These are phyloP conservation scores for Scutellaria galericulata DNA, from an alignment of 257 asterid genomes.

Conservation along the genomic window DNA sequence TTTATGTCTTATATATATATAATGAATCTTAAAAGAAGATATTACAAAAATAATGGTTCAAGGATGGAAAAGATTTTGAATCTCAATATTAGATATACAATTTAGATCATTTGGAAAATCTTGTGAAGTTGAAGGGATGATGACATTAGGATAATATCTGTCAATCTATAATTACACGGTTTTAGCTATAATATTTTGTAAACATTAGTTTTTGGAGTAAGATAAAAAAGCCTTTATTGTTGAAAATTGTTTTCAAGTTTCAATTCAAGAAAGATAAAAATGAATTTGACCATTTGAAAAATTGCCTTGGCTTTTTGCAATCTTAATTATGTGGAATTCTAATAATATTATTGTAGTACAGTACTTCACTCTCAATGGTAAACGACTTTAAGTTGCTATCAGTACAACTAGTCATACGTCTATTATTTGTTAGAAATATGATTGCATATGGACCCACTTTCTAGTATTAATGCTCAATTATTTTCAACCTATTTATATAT, in stretches of 20 bases:
- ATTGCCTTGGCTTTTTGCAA: constrained; percentile 21
- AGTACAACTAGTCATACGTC: constrained; percentile 29
- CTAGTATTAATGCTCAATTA: background rate
- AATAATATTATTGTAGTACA: constrained; percentile 19
- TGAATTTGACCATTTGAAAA: background rate
- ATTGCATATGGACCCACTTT: constrained; percentile 26
- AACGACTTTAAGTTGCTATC: constrained; percentile 31
- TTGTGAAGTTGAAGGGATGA: background rate
- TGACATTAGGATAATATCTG: background rate
- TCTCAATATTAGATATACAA: too few species aligned
- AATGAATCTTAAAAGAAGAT: too few species aligned
- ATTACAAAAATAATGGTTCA: too few species aligned
- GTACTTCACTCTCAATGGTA: constrained; percentile 22
- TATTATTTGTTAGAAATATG: constrained; percentile 30
- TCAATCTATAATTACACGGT: too few species aligned
- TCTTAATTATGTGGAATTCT: constrained; percentile 22
- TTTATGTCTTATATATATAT: too few species aligned
- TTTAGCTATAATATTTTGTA: background rate
- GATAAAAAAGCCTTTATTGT: too few species aligned
- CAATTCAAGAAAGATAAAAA: too few species aligned
- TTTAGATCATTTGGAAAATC: background rate
- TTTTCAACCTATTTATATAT: too few species aligned
- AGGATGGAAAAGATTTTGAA: too few species aligned
- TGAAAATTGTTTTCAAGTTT: too few species aligned
- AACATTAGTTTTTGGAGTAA: too few species aligned